Percentiles rank a stretch among this genome's conserved stretches.
Conservation (phyloP, 306 rosid genomes). For the Arachis stenosperma region DNA sequence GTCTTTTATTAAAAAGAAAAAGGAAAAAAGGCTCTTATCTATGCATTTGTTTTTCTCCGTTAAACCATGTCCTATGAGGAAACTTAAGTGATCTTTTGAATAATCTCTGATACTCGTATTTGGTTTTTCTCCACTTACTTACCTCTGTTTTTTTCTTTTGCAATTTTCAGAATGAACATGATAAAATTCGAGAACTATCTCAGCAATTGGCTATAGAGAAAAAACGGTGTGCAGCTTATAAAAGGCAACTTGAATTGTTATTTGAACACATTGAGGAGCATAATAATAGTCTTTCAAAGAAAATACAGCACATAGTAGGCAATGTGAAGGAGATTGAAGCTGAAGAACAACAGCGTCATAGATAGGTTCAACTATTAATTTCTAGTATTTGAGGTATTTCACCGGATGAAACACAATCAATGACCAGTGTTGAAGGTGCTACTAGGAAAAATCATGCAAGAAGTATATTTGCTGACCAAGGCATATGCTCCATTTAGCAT, state of each 20-base stretch:
- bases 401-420: constrained; percentile 29
- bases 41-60: not conserved
- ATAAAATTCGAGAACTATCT: constrained; percentile 85
- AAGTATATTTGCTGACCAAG: constrained; percentile 39
- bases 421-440: constrained; percentile 34
- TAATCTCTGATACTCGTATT: not conserved
- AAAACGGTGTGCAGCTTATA: constrained; percentile 82
- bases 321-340: constrained; percentile 82
- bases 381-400: constrained; percentile 22
- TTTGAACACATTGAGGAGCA: constrained; percentile 93
- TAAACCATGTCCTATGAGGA: not conserved
- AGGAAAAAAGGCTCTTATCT: not conserved
- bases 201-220: constrained; percentile 89
- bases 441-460: constrained; percentile 36
- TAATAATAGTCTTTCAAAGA: constrained; percentile 79
- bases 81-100: not conserved
- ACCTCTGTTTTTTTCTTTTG: constrained; percentile 13
- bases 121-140: not conserved
- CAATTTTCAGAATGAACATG: constrained; percentile 75
- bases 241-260: constrained; percentile 89
- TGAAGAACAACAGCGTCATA: constrained; percentile 55
- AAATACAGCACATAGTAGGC: constrained; percentile 84
- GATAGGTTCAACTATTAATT: constrained; percentile 27
- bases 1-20: not conserved
- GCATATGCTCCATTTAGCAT: constrained; percentile 41